Evolutionary conservation across 306 rosid genomes (phyloP), one percentile per base, ranked within the genome.

Genomic region (Cucurbita moschata): DNA sequence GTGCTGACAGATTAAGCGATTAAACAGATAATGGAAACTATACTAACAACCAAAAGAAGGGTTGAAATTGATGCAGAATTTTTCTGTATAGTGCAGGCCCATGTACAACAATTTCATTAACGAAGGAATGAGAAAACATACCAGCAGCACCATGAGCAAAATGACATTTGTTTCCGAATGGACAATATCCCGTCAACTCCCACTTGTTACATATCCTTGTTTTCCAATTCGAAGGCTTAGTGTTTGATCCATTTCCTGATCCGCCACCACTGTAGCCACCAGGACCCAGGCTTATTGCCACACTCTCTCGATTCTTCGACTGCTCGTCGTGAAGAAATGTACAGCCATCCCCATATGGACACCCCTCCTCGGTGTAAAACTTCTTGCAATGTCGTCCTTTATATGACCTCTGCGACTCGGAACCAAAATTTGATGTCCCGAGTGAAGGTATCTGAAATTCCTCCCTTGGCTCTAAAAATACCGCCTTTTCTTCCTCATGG

Each of bases 171-270:
- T 77, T 91, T 47, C 99, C 99, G 74, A 95, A 95, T 4, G 99
- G 99, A 79, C 99, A 95, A 89, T 95, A 91, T 49, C 99, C 97
- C 1, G 99, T 95, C 87, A 87, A 79, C 82, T 95, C 99, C 99
- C 99, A 95, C 81, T 95, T 95, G 78, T 95, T 95, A 77, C 99
- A 95, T 77, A 95, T 89, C 85, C 99, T 84, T 14, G 99, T 95
- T 83, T 95, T 95, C 99, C 99, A 95, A 81, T 95, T 95, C 0
- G 99, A 91, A 30, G 99, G 99, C 85, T 95, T 95, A 8, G 72
- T 77, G 85, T 79, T 92, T 16, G 83, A 4, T 8, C 89, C 91
- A 77, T 75, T 83, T 2, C 79, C 90, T 40, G 76, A 89, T 10
- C 81, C 37, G 8, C 60, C 65, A 26, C 87, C 98, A 19, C 83